phyloP scores from a whole-genome alignment of 1,284 basidiomycete species.

The Ustilago tritici region DNA sequence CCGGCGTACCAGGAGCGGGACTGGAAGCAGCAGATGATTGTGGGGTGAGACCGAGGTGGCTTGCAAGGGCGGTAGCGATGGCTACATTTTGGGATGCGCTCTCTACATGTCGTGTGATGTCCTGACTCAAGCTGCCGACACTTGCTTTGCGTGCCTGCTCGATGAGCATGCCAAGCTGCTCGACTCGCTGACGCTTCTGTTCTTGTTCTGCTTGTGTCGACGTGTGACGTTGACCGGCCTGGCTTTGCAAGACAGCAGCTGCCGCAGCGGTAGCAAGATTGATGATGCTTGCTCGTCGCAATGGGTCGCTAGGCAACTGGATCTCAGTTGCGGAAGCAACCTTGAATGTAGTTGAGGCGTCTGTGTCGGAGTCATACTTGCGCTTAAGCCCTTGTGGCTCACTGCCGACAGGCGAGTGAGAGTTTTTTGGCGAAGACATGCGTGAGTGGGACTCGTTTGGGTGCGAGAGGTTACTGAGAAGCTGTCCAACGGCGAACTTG shows the following conservation, averaged over 20 bases:
- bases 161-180: slow-evolving; percentile 46
- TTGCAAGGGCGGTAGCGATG: slow-evolving; percentile 39
- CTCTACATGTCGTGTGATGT: slow-evolving; percentile 29
- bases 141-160: slow-evolving; percentile 50
- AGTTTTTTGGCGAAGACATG: slow-evolving; percentile 32
- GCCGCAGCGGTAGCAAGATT: slow-evolving; percentile 48
- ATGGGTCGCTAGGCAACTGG: slow-evolving; percentile 34
- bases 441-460: slow-evolving; percentile 13
- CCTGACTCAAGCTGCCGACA: slow-evolving; percentile 27
- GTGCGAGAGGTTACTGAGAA: slow-evolving; percentile 34
- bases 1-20: slow-evolving; percentile 21
- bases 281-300: slow-evolving; percentile 51
- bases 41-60: slow-evolving; percentile 38
- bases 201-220: slow-evolving; percentile 36
- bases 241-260: slow-evolving; percentile 44
- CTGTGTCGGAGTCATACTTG: slow-evolving; percentile 33
- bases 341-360: slow-evolving; percentile 16
- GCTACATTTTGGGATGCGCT: slow-evolving; percentile 36
- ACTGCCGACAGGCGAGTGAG: slow-evolving; percentile 15
- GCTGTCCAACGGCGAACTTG: slow-evolving; percentile 36
- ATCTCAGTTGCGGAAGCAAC: slow-evolving; percentile 35
- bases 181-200: slow-evolving; percentile 48
- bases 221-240: slow-evolving; percentile 33
- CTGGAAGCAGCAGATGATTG: slow-evolving; percentile 27
- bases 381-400: slow-evolving; percentile 31